Conservation (phyloP, 176 grass and related monocot species). For the Thinopyrum elongatum region DNA sequence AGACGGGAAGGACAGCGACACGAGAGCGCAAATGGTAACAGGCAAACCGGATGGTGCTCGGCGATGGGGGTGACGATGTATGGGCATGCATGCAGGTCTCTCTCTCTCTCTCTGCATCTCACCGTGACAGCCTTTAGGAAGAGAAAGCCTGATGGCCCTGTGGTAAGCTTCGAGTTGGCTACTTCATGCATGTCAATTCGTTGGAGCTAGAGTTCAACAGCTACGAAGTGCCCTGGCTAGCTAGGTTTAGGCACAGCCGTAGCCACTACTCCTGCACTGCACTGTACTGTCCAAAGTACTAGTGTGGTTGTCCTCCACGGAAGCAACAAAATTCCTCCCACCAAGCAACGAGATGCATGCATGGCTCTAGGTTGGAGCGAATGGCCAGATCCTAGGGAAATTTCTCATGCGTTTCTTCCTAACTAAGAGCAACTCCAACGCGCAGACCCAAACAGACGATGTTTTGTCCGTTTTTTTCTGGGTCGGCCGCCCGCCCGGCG, state of each 20-base stretch:
- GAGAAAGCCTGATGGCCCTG: constrained; percentile 20
- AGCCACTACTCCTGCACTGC: not conserved
- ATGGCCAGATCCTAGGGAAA: not conserved
- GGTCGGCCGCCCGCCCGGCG: too few relatives aligned
- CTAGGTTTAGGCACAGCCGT: not conserved
- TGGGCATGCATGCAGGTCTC: not conserved
- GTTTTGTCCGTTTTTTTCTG: too few relatives aligned
- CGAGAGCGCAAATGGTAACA: constrained; percentile 49
- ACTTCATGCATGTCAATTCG: constrained; percentile 59
- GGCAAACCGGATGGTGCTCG: constrained; percentile 51
- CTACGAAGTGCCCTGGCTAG: constrained; percentile 13
- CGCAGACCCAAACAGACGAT: too few relatives aligned
- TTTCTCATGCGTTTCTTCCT: not conserved
- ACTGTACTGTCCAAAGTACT: not conserved
- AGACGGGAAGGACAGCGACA: constrained; percentile 42
- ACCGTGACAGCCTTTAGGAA: constrained; percentile 4
- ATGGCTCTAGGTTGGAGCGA: not conserved
- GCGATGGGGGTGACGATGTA: not conserved
- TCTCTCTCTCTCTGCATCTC: not conserved
- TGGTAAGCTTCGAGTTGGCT: constrained; percentile 40
- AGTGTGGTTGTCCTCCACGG: constrained; percentile 10
- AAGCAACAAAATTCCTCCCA: constrained; percentile 11
- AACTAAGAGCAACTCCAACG: too few relatives aligned
- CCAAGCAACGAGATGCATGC: not conserved
- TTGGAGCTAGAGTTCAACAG: not conserved